Evolutionary conservation across 805 yeast species (phyloP), one percentile per base, ranked within the genome.

Genomic region (Pichia kluyveri): DNA sequence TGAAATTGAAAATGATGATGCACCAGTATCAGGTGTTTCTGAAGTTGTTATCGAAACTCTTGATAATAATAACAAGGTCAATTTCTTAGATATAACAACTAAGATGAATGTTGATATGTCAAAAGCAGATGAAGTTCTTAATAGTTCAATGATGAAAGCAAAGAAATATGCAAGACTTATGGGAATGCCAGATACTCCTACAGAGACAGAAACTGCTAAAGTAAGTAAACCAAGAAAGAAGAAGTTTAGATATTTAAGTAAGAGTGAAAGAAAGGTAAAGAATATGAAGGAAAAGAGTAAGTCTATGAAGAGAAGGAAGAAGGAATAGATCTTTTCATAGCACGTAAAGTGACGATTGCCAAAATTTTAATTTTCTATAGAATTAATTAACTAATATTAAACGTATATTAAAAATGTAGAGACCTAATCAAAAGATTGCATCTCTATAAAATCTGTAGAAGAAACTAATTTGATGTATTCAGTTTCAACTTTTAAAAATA

Each of bases 171-270:
- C 96, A 1, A 77, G 76, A 54, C 63, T 79, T 54, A 66, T 83
- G 54, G 80, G 86, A 17, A 75, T 72, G 54, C 64, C 72, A 40
- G 75, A 78, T 55, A 66, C 48, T 54, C 59, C 46, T n/a, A 60
- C 58, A 34, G 64, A 65, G 54, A 57, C 59, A 11, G 54, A 58
- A 41, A 53, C 53, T 34, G 41, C 11, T 6, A 54, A 54, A 36
- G 30, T 44, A 8, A 12, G 30, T 9, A 66, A 65, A 48, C 66
- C 63, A 52, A 77, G 73, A 67, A 83, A 83, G 75, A 83, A 80
- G 74, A 90, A 90, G 74, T 89, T 89, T 60, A 79, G 96, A 67
- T 91, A 90, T 58, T 73, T 90, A 63, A 78, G 93, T 44, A 87
- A 88, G 64, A 68, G 72, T 28, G 96, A 89, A 67, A 77, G 98